Base-by-base conservation (phyloP, 176 grass and related monocot genomes). In the Chloris gayana region DNA sequence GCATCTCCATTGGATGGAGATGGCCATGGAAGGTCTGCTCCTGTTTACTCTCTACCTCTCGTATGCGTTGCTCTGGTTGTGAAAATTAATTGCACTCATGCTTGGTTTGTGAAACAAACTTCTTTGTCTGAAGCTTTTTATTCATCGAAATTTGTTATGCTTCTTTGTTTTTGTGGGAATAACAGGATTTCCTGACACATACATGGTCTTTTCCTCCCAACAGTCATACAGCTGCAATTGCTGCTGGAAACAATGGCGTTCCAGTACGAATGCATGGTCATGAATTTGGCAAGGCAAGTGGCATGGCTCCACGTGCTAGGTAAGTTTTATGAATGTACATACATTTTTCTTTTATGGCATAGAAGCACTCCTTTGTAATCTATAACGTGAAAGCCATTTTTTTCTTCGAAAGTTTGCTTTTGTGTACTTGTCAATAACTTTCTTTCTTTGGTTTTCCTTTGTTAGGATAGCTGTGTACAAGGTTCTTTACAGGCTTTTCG, bases 261-360 rank as follows among this genome's bases (percentile, higher is more conserved):
- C 92, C 90, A 0, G 96, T 99, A 54, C 90, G 88, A 85, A 92
- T 99, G 86, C 96, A 99, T 84, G 96, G 96, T 30, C 53, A 88
- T 29, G 90, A 99, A 79, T 99, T 95, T 91, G 96, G 96, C 25
- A 99, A 86, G 82, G 92, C 96, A 82, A 99, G 96, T 84, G 96
- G 96, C 53, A 99, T 99, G 96, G 96, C 96, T 73, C 96, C 96
- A 63, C 92, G 92, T 77, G 96, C 96, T 68, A 95, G 96, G 96
- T 99, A 83, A 70, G 26, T 30, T 85, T 89, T 58, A 8, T 58
- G 8, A 76, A 81, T 47, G 21, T 22, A 57, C 41, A 78, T 24
- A 7, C 27, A 65, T 22, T 64, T 49, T 77, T 61, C 25, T 61
- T 73, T 38, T 41, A n/a, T 31, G 54, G 29, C 30, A 53, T 42